Evolutionary conservation across 345 rosid genomes (phyloP), one percentile per base, ranked within the genome.

Genomic region (Sapria himalayana): DNA sequence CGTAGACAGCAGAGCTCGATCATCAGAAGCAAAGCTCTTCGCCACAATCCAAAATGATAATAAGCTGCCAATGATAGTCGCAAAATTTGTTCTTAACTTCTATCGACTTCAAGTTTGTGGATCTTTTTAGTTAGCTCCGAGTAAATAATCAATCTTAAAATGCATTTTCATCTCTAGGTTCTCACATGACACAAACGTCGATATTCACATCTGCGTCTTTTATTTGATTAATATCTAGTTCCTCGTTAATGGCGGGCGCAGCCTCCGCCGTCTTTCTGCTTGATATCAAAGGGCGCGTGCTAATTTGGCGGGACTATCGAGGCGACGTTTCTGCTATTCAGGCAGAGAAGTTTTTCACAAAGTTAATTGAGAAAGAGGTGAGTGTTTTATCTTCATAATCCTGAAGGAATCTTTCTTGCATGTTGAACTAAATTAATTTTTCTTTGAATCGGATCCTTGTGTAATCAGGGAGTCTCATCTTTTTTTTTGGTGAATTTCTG

Each of bases 261-360:
- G 85, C 67, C 38, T 86, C 98, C 27, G 94, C 94, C 25, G 76
- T 89, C 57, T 89, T 89, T 58, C 75, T 78, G 27, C 73, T 78
- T 15, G 89, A 86, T 57, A 74, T 81, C 59, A 86, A 86, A 46
- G 98, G 98, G 16, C 92, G 80, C n/a, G 74, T 86, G 50, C 74
- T 86, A 37, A 77, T 81, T 19, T 86, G 98, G 97, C 94, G 85
- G 19, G 97, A 81, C 60, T 86, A 78, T 56, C 94, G 92, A 27
- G 97, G 94, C 14, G 94, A 86, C 21, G 91, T 81, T 58, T 57
- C 94, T 56, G 63, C 91, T 51, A 43, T 64, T 45, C 84, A 89
- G 55, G 91, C 93, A 23, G 94, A 82, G 51, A 76, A 78, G 15
- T 89, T 89, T 72, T 82, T 89, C 76, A 72, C 93, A 50, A 89